Conservation (phyloP, 139 green algal species). For the Closterium sp. region DNA sequence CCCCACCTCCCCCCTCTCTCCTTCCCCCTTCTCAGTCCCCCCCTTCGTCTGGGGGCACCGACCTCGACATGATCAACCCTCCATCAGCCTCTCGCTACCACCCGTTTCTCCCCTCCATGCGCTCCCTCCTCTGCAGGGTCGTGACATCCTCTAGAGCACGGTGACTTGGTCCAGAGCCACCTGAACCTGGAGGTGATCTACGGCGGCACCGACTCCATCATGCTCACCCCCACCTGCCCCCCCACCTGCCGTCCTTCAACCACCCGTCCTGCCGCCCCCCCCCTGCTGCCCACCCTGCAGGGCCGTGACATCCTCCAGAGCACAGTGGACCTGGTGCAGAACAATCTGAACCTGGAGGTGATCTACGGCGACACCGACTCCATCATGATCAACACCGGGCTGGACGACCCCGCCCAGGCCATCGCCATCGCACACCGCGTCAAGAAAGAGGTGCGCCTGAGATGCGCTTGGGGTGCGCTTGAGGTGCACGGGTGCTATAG, state of each 20-base stretch:
- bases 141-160: slow-evolving; percentile 89
- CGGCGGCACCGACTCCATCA: slow-evolving; percentile 80
- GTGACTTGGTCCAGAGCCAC: slow-evolving; percentile 86
- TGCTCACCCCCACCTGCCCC: slow-evolving; percentile 86
- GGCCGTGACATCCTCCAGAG: slow-evolving; percentile 90
- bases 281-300: not conserved
- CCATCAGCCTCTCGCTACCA: not conserved
- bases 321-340: slow-evolving; percentile 91
- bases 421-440: slow-evolving; percentile 65
- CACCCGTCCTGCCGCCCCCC: too few relatives aligned
- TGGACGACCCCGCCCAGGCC: slow-evolving; percentile 66
- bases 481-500: too few relatives aligned
- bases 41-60: not conserved
- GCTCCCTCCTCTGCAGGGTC: slow-evolving; percentile 60
- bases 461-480: slow-evolving; percentile 9
- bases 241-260: too few relatives aligned
- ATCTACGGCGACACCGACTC: slow-evolving; percentile 65
- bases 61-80: not conserved
- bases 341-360: slow-evolving; percentile 57
- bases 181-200: slow-evolving; percentile 66
- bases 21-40: too few relatives aligned
- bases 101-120: not conserved
- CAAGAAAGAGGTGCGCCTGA: slow-evolving; percentile 69
- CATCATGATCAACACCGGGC: slow-evolving; percentile 92
- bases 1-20: too few relatives aligned